phyloP scores from a whole-genome alignment of 345 rosid species.

The Salix arbutifolia region DNA sequence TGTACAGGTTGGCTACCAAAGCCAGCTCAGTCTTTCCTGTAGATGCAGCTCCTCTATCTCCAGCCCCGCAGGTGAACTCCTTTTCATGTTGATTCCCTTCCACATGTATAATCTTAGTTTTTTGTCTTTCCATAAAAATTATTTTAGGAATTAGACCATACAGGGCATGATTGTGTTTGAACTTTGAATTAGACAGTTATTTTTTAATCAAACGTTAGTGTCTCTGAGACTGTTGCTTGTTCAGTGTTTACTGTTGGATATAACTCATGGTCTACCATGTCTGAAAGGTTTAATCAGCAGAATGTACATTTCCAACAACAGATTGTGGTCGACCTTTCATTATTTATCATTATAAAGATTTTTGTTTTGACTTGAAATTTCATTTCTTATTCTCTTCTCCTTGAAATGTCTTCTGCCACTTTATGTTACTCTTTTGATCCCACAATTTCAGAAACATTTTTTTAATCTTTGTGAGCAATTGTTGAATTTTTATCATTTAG shows the following conservation, averaged over 20 bases:
- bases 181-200: no score
- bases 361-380: background rate
- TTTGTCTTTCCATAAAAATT: background rate
- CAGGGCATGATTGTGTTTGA: background rate
- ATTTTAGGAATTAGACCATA: background rate
- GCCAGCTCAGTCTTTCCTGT: slow-evolving; percentile 42
- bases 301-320: background rate
- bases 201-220: no score
- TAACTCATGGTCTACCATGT: background rate
- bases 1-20: slow-evolving; percentile 54
- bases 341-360: background rate
- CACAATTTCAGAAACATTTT: background rate
- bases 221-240: no score
- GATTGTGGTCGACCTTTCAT: background rate
- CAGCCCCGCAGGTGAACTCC: slow-evolving; percentile 47
- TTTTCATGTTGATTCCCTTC: background rate
- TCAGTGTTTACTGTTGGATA: no score
- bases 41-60: slow-evolving; percentile 63
- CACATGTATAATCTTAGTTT: background rate
- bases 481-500: background rate
- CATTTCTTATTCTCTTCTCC: background rate
- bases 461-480: background rate
- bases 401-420: background rate
- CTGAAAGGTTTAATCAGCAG: background rate
- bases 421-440: background rate